Percentiles rank a stretch among this genome's conserved stretches.
Evolutionary conservation across 352 stramenopile genomes (phyloP).

Genomic region (Phytopythium litorale): DNA sequence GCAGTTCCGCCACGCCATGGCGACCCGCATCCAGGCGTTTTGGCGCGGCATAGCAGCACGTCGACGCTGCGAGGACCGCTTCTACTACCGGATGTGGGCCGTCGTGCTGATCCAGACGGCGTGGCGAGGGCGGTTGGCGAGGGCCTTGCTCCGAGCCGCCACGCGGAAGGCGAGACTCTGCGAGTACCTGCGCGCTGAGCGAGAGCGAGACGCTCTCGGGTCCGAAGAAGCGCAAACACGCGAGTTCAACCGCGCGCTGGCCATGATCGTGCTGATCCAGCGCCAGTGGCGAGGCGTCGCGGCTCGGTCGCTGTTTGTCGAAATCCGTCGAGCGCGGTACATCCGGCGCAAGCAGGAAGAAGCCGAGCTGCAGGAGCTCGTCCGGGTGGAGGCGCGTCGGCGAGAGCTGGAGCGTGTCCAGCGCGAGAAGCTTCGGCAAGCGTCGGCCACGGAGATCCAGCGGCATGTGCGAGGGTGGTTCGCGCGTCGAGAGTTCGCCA

Average conservation of each 20-base stretch:
- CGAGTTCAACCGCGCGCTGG: conserved; percentile 47
- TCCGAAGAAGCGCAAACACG: conserved; percentile 35
- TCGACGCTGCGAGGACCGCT: conserved; percentile 51
- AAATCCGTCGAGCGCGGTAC: conserved; percentile 52
- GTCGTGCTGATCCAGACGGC: conserved; percentile 64
- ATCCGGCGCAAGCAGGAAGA: conserved; percentile 65
- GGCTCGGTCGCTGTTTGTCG: conserved; percentile 52
- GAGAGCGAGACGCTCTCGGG: conserved; percentile 54
- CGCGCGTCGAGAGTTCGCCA: conserved; percentile 42
- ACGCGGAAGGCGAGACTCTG: conserved; percentile 52
- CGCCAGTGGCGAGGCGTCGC: conserved; percentile 70
- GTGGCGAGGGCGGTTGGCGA: conserved; percentile 58
- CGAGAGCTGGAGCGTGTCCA: conserved; percentile 48
- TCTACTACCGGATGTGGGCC: conserved; percentile 58
- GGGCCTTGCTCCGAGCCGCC: conserved; percentile 42
- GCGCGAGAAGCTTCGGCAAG: conserved; percentile 32
- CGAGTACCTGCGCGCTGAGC: conserved; percentile 66
- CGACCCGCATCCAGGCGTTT: conserved; percentile 49
- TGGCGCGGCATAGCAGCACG: conserved; percentile 52
- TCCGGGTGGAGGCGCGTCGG: conserved; percentile 43
- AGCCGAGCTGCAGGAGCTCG: conserved; percentile 61
- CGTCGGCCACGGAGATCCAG: conserved; percentile 68
- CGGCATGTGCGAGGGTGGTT: conserved; percentile 61
- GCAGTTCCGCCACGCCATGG: conserved; percentile 25
- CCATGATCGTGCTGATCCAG: conserved; percentile 60